Evolutionary conservation across 768 basidiomycete genomes (phyloP).

Genomic region (Mycena haematopus): DNA sequence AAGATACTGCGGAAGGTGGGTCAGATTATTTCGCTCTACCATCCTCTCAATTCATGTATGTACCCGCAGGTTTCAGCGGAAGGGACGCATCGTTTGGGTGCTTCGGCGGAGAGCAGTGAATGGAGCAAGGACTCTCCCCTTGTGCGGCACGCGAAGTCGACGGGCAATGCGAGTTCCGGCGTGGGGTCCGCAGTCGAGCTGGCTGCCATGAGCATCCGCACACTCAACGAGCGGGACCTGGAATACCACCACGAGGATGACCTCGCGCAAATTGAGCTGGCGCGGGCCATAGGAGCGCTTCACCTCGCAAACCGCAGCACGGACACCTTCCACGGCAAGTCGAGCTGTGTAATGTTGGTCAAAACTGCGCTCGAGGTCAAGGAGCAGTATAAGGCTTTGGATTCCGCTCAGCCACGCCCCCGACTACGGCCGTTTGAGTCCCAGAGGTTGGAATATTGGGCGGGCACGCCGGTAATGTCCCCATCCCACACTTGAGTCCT

Average conservation of each 20-base stretch:
- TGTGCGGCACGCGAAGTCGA: background rate
- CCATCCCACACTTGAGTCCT: too few species aligned
- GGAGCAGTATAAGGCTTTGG: constrained; percentile 40
- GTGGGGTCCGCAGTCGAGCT: constrained; percentile 12
- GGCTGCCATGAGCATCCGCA: constrained; percentile 7
- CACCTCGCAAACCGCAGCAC: background rate
- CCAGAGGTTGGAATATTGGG: constrained; percentile 31
- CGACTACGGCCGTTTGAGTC: background rate
- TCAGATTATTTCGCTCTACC: background rate
- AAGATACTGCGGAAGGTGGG: constrained; percentile 10
- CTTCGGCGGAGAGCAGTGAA: background rate
- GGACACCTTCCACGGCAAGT: constrained; percentile 59
- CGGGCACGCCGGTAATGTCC: constrained; percentile 31
- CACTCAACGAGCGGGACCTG: background rate
- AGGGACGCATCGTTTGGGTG: background rate
- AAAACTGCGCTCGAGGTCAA: constrained; percentile 64
- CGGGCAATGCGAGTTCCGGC: too few species aligned
- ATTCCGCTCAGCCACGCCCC: too few species aligned
- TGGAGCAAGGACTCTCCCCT: constrained; percentile 20
- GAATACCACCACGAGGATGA: background rate
- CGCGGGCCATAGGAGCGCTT: background rate
- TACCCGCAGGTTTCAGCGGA: constrained; percentile 4
- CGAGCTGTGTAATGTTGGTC: constrained; percentile 61
- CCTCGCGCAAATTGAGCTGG: background rate
- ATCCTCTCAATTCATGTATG: background rate